Conservation (phyloP, 345 rosid species). For the Trapa incisa region DNA sequence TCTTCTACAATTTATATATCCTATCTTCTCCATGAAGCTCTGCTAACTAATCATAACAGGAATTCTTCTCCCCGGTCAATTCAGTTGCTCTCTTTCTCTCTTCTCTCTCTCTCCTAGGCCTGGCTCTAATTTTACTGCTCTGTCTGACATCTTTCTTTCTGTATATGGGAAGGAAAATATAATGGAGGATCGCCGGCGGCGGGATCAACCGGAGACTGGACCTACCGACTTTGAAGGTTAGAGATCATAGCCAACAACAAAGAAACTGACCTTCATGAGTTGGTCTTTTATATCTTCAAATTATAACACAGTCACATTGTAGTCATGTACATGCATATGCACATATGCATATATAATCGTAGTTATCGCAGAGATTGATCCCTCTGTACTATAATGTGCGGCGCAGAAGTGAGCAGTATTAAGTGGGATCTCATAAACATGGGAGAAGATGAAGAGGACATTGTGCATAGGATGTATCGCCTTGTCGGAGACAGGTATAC, state of each 20-base stretch:
- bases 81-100: background rate
- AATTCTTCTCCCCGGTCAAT: background rate
- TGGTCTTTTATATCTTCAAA: too few relatives aligned
- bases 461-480: conserved; percentile 34
- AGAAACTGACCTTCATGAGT: too few relatives aligned
- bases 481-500: conserved; percentile 45
- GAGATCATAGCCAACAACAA: background rate
- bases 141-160: background rate
- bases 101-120: background rate
- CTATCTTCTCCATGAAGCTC: background rate
- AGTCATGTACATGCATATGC: too few relatives aligned
- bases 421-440: conserved; percentile 31
- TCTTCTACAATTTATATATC: too few relatives aligned
- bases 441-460: conserved; percentile 46
- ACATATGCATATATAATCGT: too few relatives aligned
- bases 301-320: too few relatives aligned
- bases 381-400: background rate
- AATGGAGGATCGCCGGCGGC: background rate
- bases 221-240: background rate
- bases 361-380: background rate
- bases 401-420: conserved; percentile 35
- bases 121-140: too few relatives aligned
- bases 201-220: background rate
- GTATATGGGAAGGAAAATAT: background rate
- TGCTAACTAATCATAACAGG: too few relatives aligned